These are phyloP conservation scores for Dictyostelium intermedium DNA, from an alignment of 78 protist genomes.

Conservation along the genomic window DNA sequence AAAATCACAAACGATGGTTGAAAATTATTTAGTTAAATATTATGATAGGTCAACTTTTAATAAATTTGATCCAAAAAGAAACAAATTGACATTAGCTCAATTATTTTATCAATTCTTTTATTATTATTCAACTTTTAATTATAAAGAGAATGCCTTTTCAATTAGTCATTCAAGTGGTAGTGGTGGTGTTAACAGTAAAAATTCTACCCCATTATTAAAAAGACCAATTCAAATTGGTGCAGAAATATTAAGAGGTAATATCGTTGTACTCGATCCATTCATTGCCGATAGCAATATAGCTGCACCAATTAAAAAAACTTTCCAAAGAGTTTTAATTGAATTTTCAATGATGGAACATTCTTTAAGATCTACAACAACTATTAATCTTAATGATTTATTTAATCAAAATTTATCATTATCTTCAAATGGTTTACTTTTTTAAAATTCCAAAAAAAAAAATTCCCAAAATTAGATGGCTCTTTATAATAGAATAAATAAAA, in stretches of 20 bases:
- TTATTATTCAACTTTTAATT: constrained; percentile 21
- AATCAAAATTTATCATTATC: not conserved
- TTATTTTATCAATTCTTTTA: constrained; percentile 31
- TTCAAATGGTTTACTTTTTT: not conserved
- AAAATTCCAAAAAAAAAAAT: too few relatives aligned
- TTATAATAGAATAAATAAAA: too few relatives aligned
- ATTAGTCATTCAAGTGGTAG: constrained; percentile 1
- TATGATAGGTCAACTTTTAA: not conserved
- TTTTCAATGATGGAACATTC: not conserved
- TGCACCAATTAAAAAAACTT: not conserved
- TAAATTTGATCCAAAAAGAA: not conserved
- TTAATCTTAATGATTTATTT: not conserved
- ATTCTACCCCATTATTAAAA: not conserved
- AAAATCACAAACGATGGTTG: not conserved
- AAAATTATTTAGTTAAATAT: not conserved
- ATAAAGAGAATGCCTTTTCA: not conserved
- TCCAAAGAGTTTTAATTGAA: not conserved
- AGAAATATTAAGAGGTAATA: not conserved
- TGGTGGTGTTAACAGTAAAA: not conserved
- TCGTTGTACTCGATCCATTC: not conserved
- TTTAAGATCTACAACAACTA: not conserved
- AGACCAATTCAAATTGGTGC: not conserved
- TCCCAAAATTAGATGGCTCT: too few relatives aligned
- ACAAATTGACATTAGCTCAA: not conserved
- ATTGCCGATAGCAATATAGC: not conserved